Evolutionary conservation across 768 basidiomycete species (phyloP), one percentile per base, ranked within the genome.

Genomic region (Chalciporus pseudorubinellus): DNA sequence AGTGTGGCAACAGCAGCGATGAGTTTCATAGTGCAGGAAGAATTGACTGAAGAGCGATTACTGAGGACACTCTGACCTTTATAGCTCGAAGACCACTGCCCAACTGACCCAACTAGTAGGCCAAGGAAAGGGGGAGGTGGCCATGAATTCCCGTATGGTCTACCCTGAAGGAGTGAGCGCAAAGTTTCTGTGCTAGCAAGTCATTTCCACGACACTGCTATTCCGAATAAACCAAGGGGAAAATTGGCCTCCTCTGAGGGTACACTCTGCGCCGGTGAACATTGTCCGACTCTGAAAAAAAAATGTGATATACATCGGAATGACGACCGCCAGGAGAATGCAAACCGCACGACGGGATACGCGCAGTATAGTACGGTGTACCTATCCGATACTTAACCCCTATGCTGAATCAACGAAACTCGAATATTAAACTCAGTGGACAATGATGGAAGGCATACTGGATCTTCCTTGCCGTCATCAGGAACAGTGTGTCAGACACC

Each of bases 1-100:
- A n/a, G n/a, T n/a, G n/a, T n/a, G n/a, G n/a, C n/a, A n/a, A n/a
- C n/a, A n/a, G n/a, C n/a, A n/a, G 44, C 43, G 41, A 57, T 44
- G 53, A 62, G 50, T 57, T 61, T 60, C 66, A 69, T 67, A 6
- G 24, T 39, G 14, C 22, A 4, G 2, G 6, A 16, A 21, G 36
- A 26, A 34, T 22, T 24, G 13, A n/a, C 33, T 38, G 24, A n/a
- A 3, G 18, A 12, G 6, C 34, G 11, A 33, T 19, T 44, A 26
- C 26, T 33, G 34, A 18, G 22, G 1, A 7, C 3, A 1, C 7
- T 18, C 29, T 20, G 6, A 12, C 24, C 28, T 44, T 44, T 31
- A 33, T 44, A 44, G 11, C 29, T 31, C 10, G 34, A 36, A 16
- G 34, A 36, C 16, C n/a, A n/a, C n/a, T n/a, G n/a, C n/a, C n/a